phyloP scores from a whole-genome alignment of 2,329 filamentous ascomycete genomes.

The Monosporascus sp. region DNA sequence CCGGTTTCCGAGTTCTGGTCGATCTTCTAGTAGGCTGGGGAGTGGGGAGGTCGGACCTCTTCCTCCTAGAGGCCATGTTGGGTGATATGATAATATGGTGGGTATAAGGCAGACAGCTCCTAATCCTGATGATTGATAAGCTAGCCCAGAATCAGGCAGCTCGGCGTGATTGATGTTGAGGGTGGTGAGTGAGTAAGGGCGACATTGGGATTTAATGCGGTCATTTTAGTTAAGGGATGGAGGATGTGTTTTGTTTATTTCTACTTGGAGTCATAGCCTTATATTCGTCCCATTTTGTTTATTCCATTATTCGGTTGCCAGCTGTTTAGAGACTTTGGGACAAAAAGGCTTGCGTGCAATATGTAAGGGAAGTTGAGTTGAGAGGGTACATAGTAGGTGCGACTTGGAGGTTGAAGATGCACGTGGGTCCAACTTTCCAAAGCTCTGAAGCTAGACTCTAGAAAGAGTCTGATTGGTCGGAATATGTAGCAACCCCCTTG shows the following conservation, averaged over 20 bases:
- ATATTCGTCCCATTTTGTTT: not conserved
- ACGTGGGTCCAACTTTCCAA: not conserved
- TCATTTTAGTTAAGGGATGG: not conserved
- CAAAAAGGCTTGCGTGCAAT: not conserved
- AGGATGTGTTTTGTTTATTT: not conserved
- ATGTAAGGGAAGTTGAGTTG: not conserved
- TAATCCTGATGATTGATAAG: not conserved
- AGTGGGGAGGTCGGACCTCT: conserved; percentile 1
- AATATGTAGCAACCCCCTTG: no score
- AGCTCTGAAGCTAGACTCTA: not conserved
- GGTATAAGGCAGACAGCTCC: conserved; percentile 1
- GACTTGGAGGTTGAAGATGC: not conserved
- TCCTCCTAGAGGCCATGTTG: conserved; percentile 14
- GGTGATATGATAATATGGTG: not conserved
- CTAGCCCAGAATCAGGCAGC: not conserved
- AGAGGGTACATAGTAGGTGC: not conserved
- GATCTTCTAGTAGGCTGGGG: conserved; percentile 5
- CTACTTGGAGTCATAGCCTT: not conserved
- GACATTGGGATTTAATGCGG: not conserved
- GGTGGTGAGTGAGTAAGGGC: not conserved
- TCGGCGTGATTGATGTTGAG: not conserved
- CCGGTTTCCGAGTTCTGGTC: conserved; percentile 3
- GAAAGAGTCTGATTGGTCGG: not conserved
- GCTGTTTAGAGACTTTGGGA: not conserved
- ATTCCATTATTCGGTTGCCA: not conserved